Conservation (phyloP, 441 rosid genomes). For the Euphorbia corollata region DNA sequence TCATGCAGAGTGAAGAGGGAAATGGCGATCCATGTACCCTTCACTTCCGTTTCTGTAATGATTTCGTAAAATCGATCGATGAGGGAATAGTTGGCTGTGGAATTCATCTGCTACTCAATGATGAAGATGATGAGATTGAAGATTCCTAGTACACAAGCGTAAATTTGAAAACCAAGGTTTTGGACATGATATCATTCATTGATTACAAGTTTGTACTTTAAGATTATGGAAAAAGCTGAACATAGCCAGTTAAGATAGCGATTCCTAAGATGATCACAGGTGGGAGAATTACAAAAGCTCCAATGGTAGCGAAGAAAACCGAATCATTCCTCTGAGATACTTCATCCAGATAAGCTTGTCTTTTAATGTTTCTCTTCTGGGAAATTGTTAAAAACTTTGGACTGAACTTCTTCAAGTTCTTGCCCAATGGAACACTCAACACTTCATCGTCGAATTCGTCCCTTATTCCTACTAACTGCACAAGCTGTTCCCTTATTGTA, state of each 20-base stretch:
- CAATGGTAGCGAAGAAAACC: constrained; percentile 77
- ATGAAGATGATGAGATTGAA: background rate
- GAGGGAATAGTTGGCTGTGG: background rate
- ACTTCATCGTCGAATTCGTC: constrained; percentile 51
- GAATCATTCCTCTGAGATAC: constrained; percentile 88
- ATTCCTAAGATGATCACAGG: constrained; percentile 65
- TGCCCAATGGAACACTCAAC: constrained; percentile 64
- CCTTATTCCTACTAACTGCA: constrained; percentile 48
- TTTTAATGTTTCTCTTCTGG: constrained; percentile 87
- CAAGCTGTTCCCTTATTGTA: constrained; percentile 60
- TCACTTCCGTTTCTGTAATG: background rate
- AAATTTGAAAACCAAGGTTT: no score
- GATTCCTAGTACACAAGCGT: background rate
- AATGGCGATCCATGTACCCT: background rate
- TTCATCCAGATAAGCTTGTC: constrained; percentile 66
- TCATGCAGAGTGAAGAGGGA: background rate
- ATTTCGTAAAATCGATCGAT: background rate
- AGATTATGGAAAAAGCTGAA: constrained; percentile 76
- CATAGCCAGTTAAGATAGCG: constrained; percentile 72
- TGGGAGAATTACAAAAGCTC: constrained; percentile 75
- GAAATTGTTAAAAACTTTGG: constrained; percentile 62
- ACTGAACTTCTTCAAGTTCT: constrained; percentile 70
- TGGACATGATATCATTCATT: background rate
- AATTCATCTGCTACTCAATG: background rate
- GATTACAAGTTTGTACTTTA: background rate